Evolutionary conservation across 2,329 filamentous ascomycete genomes (phyloP).

Genomic region (Emergomyces pasteurianus): DNA sequence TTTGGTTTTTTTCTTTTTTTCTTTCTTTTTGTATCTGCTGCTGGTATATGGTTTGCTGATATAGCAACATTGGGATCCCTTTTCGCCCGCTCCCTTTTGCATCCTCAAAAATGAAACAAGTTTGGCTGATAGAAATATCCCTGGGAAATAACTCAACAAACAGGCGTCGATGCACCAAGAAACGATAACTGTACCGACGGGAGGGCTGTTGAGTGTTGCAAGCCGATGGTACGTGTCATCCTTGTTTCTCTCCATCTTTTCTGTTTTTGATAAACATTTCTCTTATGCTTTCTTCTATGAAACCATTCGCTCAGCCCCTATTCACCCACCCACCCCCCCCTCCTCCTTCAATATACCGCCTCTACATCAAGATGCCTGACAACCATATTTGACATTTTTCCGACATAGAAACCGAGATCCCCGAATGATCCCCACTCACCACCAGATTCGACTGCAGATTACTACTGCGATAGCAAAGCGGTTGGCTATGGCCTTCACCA

Average conservation of each 20-base stretch:
- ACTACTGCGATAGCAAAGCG: background rate
- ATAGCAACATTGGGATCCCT: background rate
- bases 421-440: background rate
- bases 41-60: background rate
- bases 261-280: background rate
- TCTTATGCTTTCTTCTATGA: too few relatives aligned
- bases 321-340: background rate
- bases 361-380: background rate
- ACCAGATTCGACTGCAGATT: background rate
- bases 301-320: too few relatives aligned
- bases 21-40: background rate
- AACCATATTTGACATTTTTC: background rate
- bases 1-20: too few relatives aligned
- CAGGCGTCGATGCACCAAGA: constrained; percentile 6
- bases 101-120: background rate
- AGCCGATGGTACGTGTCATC: constrained; percentile 1
- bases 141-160: background rate
- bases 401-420: background rate
- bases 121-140: background rate
- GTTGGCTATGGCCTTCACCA: background rate
- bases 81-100: background rate
- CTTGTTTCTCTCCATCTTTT: background rate
- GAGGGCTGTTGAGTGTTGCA: constrained; percentile 7
- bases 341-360: background rate
- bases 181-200: constrained; percentile 6